phyloP scores from a whole-genome alignment of 2,329 filamentous ascomycete genomes.

The Hypoxylon rubiginosum region DNA sequence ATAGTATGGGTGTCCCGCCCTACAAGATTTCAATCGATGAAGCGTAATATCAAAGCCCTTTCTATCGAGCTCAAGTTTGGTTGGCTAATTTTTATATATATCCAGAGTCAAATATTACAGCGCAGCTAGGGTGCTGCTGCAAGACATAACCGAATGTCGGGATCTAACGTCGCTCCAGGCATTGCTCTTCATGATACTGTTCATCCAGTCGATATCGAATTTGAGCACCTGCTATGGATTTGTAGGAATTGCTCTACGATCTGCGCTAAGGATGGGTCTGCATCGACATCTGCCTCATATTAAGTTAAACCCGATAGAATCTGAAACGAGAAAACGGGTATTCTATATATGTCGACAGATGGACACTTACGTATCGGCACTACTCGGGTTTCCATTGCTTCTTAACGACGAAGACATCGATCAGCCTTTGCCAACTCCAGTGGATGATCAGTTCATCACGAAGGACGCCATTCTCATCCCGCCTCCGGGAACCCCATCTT shows the following conservation, averaged over 20 bases:
- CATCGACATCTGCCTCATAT: constrained; percentile 79
- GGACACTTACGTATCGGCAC: constrained; percentile 77
- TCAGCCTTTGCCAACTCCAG: constrained; percentile 73
- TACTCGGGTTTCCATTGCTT: constrained; percentile 75
- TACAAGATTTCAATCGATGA: constrained; percentile 63
- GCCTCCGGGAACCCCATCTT: constrained; percentile 68
- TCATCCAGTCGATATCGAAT: constrained; percentile 83
- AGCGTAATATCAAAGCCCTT: constrained; percentile 59
- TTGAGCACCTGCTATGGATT: constrained; percentile 85
- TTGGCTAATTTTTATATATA: constrained; percentile 41
- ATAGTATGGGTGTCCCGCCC: constrained; percentile 41
- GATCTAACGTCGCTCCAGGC: constrained; percentile 81
- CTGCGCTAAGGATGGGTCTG: constrained; percentile 81
- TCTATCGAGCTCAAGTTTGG: not conserved
- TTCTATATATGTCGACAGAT: constrained; percentile 79
- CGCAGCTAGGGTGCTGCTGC: constrained; percentile 73
- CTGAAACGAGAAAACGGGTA: constrained; percentile 72
- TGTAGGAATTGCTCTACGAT: constrained; percentile 81
- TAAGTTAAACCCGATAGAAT: constrained; percentile 72
- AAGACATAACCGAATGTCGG: constrained; percentile 76
- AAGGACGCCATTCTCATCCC: constrained; percentile 67
- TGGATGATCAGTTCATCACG: constrained; percentile 77
- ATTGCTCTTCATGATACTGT: constrained; percentile 83
- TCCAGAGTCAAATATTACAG: constrained; percentile 80
- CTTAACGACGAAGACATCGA: constrained; percentile 76